Evolutionary conservation across 169 alveolate species (phyloP), one percentile per base, ranked within the genome.

Genomic region (Perkinsus marinus): DNA sequence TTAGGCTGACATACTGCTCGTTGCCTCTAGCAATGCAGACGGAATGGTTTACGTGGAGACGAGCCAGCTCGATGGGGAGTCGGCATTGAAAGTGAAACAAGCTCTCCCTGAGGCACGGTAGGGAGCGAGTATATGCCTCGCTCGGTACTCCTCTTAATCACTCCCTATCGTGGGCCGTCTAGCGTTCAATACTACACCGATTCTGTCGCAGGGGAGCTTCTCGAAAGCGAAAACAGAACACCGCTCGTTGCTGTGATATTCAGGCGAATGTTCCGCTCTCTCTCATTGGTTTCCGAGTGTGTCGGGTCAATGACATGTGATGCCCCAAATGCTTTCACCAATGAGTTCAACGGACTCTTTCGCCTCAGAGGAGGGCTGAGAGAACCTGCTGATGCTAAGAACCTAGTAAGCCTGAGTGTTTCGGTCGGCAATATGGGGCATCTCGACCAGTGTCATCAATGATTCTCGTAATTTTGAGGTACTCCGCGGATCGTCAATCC

Each of bases 1-100:
- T 38, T 97, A 97, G 19, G 94, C 95, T 13, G 98, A 96, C 90
- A 37, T 96, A 34, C 68, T 96, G 19, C 38, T 96, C 39, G 43
- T 96, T 5, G 93, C 91, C 30, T 90, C 95, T 22, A 90, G 92
- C 30, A 89, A 91, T 22, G 89, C 91, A 26, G 94, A 95, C 16
- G 96, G 96, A 0, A 90, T 94, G 43, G 94, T 95, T 90, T 94
- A 95, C 68, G 94, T 95, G 17, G 97, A 95, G 90, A 95, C 97
- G 47, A 93, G 95, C 89, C 94, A 95, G 90, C 93, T 95, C 39
- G 97, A 95, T 93, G 97, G 97, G 13, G 97, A 95, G 93, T 94
- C 96, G 6, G 94, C 95, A 90, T 91, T 95, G 89, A 95, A 94
- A 69, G 92, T 92, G 68, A 39, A 57, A 26, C 46, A 34, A n/a